These are phyloP conservation scores for Phtheirospermum japonicum DNA, from an alignment of 257 asterid species.

Conservation along the genomic window DNA sequence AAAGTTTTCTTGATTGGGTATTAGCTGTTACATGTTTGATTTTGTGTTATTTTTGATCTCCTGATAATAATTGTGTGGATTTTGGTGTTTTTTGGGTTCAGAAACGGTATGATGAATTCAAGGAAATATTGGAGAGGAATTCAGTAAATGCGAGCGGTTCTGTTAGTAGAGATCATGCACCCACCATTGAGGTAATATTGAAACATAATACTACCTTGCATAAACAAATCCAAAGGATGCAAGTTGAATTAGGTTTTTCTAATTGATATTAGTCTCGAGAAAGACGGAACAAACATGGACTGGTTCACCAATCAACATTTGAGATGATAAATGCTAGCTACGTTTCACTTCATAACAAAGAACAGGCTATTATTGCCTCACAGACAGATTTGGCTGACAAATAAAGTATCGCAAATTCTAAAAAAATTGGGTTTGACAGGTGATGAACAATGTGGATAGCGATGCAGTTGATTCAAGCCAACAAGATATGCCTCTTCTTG, in stretches of 20 bases:
- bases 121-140: conserved; percentile 29
- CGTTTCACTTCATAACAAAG: no score
- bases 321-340: no score
- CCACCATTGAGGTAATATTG: conserved; percentile 39
- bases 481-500: conserved; percentile 47
- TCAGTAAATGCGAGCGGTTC: conserved; percentile 12
- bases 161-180: conserved; percentile 33
- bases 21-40: no score
- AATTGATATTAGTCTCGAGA: no score
- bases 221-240: no score
- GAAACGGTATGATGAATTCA: conserved; percentile 38
- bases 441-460: conserved; percentile 22
- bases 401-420: not conserved
- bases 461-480: conserved; percentile 9
- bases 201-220: no score
- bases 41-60: no score
- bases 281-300: no score
- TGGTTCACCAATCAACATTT: no score
- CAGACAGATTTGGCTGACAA: not conserved
- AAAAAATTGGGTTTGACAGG: conserved; percentile 29
- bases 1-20: no score
- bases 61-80: no score
- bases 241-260: no score
- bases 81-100: not conserved
- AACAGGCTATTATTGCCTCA: not conserved